Base-by-base conservation (phyloP, 2,329 filamentous ascomycete genomes). In the Fusarium tanahbumbuense region DNA sequence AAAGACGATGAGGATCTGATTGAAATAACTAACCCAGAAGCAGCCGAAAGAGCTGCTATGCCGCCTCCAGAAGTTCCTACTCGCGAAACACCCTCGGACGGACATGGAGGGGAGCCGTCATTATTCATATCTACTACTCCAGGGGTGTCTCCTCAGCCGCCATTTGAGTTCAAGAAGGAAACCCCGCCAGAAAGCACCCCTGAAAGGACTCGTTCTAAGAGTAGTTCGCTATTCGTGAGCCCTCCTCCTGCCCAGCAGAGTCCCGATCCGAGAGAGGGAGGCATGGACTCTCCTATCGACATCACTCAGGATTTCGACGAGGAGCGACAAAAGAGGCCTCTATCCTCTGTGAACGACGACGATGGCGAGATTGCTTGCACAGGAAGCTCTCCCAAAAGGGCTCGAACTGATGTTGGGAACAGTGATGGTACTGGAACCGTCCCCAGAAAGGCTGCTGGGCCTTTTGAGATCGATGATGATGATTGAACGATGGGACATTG, bases 91-190 rank as follows among this genome's bases (percentile, higher is more conserved):
- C 8, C 30, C 40, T 34, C 30, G 22, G 45, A 25, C n/a, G 30
- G 20, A 8, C 49, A 56, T 8, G 32, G 27, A 22, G 13, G 20
- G 40, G 9, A 37, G 18, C 3, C 6, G 27, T 69, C 71, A 1
- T 40, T 74, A 0, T 74, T 73, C 16, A 7, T 67, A 6, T 62
- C 66, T 42, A 56, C 60, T 9, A 9, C 22, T 18, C 60, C 25
- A 7, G 34, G 4, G 0, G 34, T 25, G 11, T 42, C 49, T 22
- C 20, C 10, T 3, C 30, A n/a, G 4, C n/a, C 27, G 3, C 45
- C 34, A 7, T 64, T 68, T 16, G 23, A 44, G 6, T 15, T 30
- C 11, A 73, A 73, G 41, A 3, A 52, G 4, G 66, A 68, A 22
- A 60, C 60, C 2, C 40, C 57, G 1, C 52, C 60, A 11, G 49